Conservation (phyloP, 179 eudicot genomes). For the Nepenthes alata region DNA sequence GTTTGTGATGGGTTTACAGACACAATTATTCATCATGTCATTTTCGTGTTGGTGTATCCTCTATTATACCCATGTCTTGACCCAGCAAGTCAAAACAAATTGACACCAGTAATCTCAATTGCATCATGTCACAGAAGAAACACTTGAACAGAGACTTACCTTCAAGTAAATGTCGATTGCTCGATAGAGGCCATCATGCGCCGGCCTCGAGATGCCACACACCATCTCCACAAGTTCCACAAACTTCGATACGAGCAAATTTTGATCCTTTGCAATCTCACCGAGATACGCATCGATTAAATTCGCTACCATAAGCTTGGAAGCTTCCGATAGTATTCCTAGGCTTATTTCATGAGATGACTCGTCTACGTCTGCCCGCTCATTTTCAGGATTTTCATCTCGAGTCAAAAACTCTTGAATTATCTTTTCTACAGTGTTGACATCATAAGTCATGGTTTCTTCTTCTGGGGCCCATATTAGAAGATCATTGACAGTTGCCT, state of each 20-base stretch:
- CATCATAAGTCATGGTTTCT: conserved; percentile 51
- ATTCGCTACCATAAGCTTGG: conserved; percentile 90
- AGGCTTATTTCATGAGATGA: conserved; percentile 25
- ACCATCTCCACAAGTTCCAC: conserved; percentile 64
- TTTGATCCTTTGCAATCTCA: conserved; percentile 71
- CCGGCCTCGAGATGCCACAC: conserved; percentile 58
- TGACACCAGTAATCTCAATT: background rate
- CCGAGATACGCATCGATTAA: conserved; percentile 73
- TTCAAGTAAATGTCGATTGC: conserved; percentile 87
- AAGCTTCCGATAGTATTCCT: conserved; percentile 71
- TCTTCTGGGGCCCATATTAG: conserved; percentile 49
- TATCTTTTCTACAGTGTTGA: conserved; percentile 38
- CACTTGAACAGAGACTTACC: conserved; percentile 25
- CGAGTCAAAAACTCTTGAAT: conserved; percentile 49
- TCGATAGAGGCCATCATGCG: conserved; percentile 83
- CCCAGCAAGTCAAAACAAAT: background rate
- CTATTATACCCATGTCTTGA: no score
- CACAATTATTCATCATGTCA: no score
- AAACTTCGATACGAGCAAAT: conserved; percentile 53
- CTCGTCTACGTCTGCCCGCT: conserved; percentile 28
- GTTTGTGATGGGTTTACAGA: no score
- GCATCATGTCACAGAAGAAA: no score
- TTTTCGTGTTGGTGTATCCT: no score
- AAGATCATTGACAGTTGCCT: conserved; percentile 66
- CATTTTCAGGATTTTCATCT: conserved; percentile 37